A percentile compares a stretch with the other conserved stretches of the same genome.
Evolutionary conservation across 441 rosid genomes (phyloP).

Genomic region (Pelargonium cotyledonis): DNA sequence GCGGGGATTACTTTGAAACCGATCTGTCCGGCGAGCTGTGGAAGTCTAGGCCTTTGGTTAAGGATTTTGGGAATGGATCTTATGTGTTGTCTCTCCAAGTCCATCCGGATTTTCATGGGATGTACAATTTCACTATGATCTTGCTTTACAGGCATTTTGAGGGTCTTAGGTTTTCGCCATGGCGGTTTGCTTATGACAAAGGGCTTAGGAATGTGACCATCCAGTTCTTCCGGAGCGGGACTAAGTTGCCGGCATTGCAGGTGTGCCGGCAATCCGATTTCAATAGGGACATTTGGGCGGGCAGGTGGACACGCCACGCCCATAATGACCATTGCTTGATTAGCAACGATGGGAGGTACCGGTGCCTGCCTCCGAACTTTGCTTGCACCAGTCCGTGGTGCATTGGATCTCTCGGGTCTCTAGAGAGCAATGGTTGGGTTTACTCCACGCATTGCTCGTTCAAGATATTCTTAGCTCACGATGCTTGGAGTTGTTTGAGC

Average conservation of each 20-base stretch:
- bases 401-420: constrained; percentile 53
- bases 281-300: constrained; percentile 54
- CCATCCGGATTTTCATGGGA: constrained; percentile 84
- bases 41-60: constrained; percentile 79
- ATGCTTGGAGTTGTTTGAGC: constrained; percentile 79
- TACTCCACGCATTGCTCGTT: constrained; percentile 84
- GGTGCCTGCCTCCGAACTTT: constrained; percentile 54
- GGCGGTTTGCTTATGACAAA: constrained; percentile 48
- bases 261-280: constrained; percentile 59
- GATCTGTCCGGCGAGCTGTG: constrained; percentile 84
- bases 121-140: constrained; percentile 59
- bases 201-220: constrained; percentile 42
- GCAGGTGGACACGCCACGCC: constrained; percentile 89
- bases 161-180: constrained; percentile 66
- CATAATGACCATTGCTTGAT: constrained; percentile 57
- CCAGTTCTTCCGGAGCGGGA: constrained; percentile 33
- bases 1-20: constrained; percentile 87
- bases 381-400: constrained; percentile 86
- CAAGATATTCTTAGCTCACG: constrained; percentile 42
- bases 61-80: constrained; percentile 73
- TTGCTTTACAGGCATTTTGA: constrained; percentile 69
- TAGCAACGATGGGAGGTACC: constrained; percentile 67
- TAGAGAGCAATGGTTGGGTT: constrained; percentile 98
- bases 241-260: constrained; percentile 40
- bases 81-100: constrained; percentile 70